These are phyloP conservation scores for Shiraia bambusicola DNA, from an alignment of 2,329 filamentous ascomycete genomes.

Conservation along the genomic window DNA sequence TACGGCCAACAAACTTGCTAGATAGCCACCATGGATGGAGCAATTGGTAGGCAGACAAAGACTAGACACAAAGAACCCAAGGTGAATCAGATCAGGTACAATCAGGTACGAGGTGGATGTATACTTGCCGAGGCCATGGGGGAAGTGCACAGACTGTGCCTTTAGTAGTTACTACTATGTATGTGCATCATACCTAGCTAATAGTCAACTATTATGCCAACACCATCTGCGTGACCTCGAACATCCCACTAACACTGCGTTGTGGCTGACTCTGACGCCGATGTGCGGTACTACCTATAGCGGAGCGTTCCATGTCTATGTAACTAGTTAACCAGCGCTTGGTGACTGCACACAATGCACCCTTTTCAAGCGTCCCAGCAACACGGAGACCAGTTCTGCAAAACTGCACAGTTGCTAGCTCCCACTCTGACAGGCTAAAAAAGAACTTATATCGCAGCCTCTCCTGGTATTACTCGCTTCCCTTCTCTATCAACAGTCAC, in stretches of 20 bases:
- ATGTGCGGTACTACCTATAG: no score
- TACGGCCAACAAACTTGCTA: no score
- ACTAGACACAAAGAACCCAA: no score
- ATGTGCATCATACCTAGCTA: no score
- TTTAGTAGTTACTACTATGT: slow-evolving; percentile 1
- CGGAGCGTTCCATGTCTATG: no score
- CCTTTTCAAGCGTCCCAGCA: slow-evolving; percentile 17
- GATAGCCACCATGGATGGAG: no score
- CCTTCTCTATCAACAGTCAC: slow-evolving; percentile 4
- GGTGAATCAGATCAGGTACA: slow-evolving; percentile 27
- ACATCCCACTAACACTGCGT: slow-evolving; percentile 1
- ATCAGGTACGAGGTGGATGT: slow-evolving; percentile 19
- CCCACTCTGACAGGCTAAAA: slow-evolving; percentile 24
- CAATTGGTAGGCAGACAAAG: no score
- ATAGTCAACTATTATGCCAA: no score
- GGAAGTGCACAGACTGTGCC: slow-evolving; percentile 16
- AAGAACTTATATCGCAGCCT: slow-evolving; percentile 25
- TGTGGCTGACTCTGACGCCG: slow-evolving; percentile 2
- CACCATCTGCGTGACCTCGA: slow-evolving; percentile 13
- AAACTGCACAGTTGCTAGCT: slow-evolving; percentile 22
- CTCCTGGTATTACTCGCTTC: slow-evolving; percentile 13
- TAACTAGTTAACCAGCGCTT: no score
- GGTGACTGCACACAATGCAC: slow-evolving; percentile 10
- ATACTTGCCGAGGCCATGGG: slow-evolving; percentile 5
- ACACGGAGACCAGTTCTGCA: slow-evolving; percentile 21